Base-by-base conservation (phyloP, 148 eudicot genomes). In the Chenopodium berlandieri region DNA sequence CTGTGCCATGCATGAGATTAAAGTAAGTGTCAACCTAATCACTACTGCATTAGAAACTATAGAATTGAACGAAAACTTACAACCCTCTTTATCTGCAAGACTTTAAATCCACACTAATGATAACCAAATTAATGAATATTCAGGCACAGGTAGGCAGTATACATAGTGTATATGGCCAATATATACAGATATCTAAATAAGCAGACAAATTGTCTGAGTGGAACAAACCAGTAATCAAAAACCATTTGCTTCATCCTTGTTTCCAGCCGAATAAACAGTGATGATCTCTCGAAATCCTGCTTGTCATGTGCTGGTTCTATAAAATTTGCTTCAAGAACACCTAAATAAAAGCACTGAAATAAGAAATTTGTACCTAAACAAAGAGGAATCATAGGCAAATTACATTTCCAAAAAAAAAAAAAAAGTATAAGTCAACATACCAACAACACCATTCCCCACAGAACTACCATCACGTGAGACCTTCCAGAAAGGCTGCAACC, bases 301-400 rank as follows among this genome's bases (percentile, higher is more conserved):
- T 96, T 96, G 90, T 96, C 99, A 82, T 96, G 99, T 23, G 99
- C 97, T 68, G 99, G 98, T 86, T 96, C 93, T 80, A 96, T 94
- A 77, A 96, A 96, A 88, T 96, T 96, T 66, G 99, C 95, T 86
- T 96, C 99, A 84, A 94, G 95, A 75, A 94, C 93, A 78, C 99
- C 99, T 95, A 80, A 16, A 40, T 76, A 23, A 81, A 75, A 67
- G 70, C 47, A 69, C 30, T 32, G 20, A 16, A 46, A 77, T 82
- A 56, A 84, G 85, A 31, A 23, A 73, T 6, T 73, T 76, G 17
- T 78, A 27, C 27, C 27, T 27, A 27, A 27, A 27, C 27, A 27
- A 4, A 66, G 60, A 62, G 80, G 78, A 64, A 73, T 67, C 32
- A 30, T 50, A 46, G 64, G 65, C 34, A 69, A 73, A 78, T 13